Percentiles rank a stretch among this genome's conserved stretches.
Conservation (phyloP, 129 eudicot genomes). For the Kitagawia praeruptora region DNA sequence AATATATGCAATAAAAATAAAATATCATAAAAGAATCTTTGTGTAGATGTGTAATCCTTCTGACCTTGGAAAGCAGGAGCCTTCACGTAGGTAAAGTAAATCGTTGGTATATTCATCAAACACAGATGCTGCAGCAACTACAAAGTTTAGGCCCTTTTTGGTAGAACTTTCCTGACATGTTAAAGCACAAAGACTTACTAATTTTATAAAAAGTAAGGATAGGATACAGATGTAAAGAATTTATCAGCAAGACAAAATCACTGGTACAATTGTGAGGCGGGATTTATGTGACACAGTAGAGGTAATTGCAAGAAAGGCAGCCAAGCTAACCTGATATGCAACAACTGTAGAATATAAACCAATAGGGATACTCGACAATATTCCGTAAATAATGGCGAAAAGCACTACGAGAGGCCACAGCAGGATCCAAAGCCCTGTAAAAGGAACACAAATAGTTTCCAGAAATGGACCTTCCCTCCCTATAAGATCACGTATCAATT, state of each 20-base stretch:
- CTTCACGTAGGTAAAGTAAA: too few relatives aligned
- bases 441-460: constrained; percentile 24
- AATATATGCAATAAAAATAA: too few relatives aligned
- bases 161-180: too few relatives aligned
- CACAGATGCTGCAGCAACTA: too few relatives aligned
- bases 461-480: constrained; percentile 30
- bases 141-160: too few relatives aligned
- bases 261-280: too few relatives aligned
- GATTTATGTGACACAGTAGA: neutral
- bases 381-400: constrained; percentile 10
- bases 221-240: neutral
- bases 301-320: neutral
- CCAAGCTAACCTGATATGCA: constrained; percentile 15
- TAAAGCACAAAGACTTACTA: neutral
- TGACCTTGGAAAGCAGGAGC: too few relatives aligned
- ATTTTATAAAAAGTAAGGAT: neutral
- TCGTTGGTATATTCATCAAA: too few relatives aligned
- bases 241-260: too few relatives aligned
- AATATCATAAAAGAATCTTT: too few relatives aligned
- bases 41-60: too few relatives aligned
- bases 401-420: constrained; percentile 20
- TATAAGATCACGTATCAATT: constrained; percentile 23
- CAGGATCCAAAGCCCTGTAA: constrained; percentile 26
- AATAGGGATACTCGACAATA: constrained; percentile 18
- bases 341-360: constrained; percentile 27